A percentile compares a stretch with the other conserved stretches of the same genome.
Conservation (phyloP, 2,329 filamentous ascomycete species). For the Laburnicola sp. region DNA sequence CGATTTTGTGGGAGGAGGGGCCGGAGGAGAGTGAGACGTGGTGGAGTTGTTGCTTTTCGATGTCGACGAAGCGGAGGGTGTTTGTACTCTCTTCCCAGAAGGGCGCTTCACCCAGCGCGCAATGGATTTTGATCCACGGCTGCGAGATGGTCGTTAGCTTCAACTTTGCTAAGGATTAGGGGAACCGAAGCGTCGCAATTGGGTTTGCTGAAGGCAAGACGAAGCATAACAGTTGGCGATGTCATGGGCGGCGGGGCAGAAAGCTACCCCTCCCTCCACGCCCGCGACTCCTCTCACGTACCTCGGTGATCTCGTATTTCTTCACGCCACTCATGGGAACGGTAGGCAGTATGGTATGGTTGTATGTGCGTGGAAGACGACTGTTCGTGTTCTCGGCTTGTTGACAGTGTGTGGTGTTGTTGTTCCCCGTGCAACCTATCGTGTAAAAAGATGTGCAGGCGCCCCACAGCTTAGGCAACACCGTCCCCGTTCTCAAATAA, state of each 20-base stretch:
- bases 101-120: conserved; percentile 72
- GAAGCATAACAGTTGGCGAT: not conserved
- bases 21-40: conserved; percentile 67
- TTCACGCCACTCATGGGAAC: conserved; percentile 35
- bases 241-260: conserved; percentile 30
- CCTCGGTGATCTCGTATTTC: conserved; percentile 43
- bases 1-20: conserved; percentile 59
- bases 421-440: conserved; percentile 18
- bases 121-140: conserved; percentile 63
- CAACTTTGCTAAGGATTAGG: not conserved
- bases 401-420: conserved; percentile 17
- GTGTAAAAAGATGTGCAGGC: conserved; percentile 24
- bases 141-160: conserved; percentile 17
- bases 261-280: conserved; percentile 31
- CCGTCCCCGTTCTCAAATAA: conserved; percentile 34
- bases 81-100: conserved; percentile 70
- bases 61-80: conserved; percentile 77
- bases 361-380: conserved; percentile 16
- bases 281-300: conserved; percentile 24
- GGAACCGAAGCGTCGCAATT: not conserved
- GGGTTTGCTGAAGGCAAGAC: not conserved
- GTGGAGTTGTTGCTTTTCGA: conserved; percentile 75
- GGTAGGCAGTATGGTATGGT: conserved; percentile 15
- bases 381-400: conserved; percentile 18
- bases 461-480: conserved; percentile 42